Evolutionary conservation across 2,329 filamentous ascomycete species (phyloP).

Genomic region (Beauveria sp.): DNA sequence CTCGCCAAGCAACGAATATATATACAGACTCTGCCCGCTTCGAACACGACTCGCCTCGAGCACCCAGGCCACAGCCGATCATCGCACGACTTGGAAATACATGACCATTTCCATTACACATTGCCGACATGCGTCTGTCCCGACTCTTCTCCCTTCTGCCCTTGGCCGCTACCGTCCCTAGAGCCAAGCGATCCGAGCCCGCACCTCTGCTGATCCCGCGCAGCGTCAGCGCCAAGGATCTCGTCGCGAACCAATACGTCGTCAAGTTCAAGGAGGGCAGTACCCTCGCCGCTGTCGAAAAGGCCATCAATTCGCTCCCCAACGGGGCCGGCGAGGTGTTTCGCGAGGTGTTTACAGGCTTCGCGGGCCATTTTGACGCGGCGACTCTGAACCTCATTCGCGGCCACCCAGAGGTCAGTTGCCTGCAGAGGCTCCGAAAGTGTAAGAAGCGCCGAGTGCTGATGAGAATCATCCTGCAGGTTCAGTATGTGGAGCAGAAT

Average conservation of each 20-base stretch:
- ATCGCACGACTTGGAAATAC: background rate
- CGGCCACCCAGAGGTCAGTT: constrained; percentile 13
- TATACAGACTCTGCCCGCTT: background rate
- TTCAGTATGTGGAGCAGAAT: constrained; percentile 31
- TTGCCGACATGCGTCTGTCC: background rate
- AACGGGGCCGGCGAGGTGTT: constrained; percentile 14
- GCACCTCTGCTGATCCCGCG: constrained; percentile 15
- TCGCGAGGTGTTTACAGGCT: constrained; percentile 12
- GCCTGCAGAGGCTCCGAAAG: background rate
- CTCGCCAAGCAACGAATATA: background rate
- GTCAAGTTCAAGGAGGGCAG: constrained; percentile 17
- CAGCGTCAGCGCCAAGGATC: constrained; percentile 1
- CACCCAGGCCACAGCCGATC: background rate
- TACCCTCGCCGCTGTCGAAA: constrained; percentile 7
- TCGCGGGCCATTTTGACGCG: constrained; percentile 13
- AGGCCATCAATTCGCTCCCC: constrained; percentile 11
- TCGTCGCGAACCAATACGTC: constrained; percentile 17
- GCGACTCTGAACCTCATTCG: constrained; percentile 6
- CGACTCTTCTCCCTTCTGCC: background rate
- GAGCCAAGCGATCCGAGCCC: constrained; percentile 10
- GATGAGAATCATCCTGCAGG: constrained; percentile 10
- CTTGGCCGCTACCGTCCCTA: background rate
- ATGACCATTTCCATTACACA: background rate
- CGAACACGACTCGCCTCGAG: background rate
- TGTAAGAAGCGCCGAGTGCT: background rate